Conservation (phyloP, 2,329 filamentous ascomycete genomes). For the Teratosphaeria zuluensis region DNA sequence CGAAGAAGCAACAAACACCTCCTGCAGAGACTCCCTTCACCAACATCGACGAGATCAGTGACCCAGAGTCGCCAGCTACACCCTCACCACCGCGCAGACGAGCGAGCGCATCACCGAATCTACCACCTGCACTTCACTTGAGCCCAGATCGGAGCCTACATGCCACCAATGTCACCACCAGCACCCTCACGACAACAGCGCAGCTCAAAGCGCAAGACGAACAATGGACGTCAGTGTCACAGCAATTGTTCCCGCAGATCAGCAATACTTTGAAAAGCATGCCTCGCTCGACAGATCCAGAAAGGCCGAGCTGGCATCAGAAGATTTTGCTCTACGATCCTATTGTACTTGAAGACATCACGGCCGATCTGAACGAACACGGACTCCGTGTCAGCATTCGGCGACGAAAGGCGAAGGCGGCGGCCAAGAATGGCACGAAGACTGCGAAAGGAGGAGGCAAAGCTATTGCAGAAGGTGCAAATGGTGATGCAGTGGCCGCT, state of each 20-base stretch:
- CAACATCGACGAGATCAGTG: constrained; percentile 26
- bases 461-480: constrained; percentile 1
- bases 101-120: constrained; percentile 15
- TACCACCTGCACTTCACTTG: constrained; percentile 1
- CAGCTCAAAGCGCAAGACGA: constrained; percentile 16
- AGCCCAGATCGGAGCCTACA: background rate
- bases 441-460: background rate
- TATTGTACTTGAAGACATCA: constrained; percentile 76
- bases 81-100: constrained; percentile 23
- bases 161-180: background rate
- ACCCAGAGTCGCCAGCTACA: constrained; percentile 21
- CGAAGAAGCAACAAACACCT: background rate
- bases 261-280: constrained; percentile 39
- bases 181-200: constrained; percentile 1
- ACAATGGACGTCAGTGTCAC: constrained; percentile 25
- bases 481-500: background rate
- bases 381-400: constrained; percentile 14
- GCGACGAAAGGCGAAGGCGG: constrained; percentile 39
- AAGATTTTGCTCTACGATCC: constrained; percentile 92
- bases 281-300: constrained; percentile 31
- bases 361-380: constrained; percentile 62
- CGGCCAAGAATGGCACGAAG: constrained; percentile 13
- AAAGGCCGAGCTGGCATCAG: constrained; percentile 65
- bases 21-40: constrained; percentile 7
- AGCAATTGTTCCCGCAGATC: constrained; percentile 38